Conservation (phyloP, 805 yeast genomes). For the Barnettozyma sucrosica region DNA sequence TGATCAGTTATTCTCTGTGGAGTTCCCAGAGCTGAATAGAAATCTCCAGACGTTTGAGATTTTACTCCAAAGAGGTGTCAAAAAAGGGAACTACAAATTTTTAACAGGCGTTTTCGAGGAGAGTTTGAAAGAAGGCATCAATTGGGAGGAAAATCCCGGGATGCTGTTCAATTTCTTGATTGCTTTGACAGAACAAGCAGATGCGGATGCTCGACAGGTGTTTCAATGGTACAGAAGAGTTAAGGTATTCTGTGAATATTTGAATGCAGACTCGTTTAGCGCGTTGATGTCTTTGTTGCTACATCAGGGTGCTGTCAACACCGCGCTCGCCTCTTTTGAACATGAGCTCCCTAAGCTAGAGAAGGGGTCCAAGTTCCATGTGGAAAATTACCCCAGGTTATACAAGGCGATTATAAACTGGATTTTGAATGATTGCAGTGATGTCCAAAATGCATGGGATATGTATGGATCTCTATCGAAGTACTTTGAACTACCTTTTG, state of each 20-base stretch:
- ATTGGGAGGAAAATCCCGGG: constrained; percentile 33
- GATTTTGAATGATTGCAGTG: constrained; percentile 32
- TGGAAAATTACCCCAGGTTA: constrained; percentile 30
- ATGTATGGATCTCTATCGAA: constrained; percentile 52
- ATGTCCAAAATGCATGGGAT: constrained; percentile 44
- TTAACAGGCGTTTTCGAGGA: constrained; percentile 30
- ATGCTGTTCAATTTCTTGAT: constrained; percentile 27
- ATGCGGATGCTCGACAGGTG: constrained; percentile 23
- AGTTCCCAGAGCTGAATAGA: constrained; percentile 2
- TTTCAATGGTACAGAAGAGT: constrained; percentile 37
- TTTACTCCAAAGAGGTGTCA: constrained; percentile 12
- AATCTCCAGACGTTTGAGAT: constrained; percentile 9
- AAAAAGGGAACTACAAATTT: neutral
- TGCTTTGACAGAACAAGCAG: constrained; percentile 23
- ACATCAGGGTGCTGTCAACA: constrained; percentile 31
- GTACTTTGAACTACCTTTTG: constrained; percentile 51
- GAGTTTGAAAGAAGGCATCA: constrained; percentile 33
- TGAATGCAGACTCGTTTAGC: constrained; percentile 35
- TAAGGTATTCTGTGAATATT: constrained; percentile 32
- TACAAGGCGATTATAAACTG: constrained; percentile 40
- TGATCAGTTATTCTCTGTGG: neutral
- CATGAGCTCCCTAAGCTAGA: constrained; percentile 34
- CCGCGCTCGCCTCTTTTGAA: constrained; percentile 36
- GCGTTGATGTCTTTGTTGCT: constrained; percentile 34
- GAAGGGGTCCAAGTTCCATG: constrained; percentile 14